Percentiles rank a stretch among this genome's conserved stretches.
These are phyloP conservation scores for Linaria vulgaris DNA, from an alignment of 257 asterid species.

Conservation along the genomic window DNA sequence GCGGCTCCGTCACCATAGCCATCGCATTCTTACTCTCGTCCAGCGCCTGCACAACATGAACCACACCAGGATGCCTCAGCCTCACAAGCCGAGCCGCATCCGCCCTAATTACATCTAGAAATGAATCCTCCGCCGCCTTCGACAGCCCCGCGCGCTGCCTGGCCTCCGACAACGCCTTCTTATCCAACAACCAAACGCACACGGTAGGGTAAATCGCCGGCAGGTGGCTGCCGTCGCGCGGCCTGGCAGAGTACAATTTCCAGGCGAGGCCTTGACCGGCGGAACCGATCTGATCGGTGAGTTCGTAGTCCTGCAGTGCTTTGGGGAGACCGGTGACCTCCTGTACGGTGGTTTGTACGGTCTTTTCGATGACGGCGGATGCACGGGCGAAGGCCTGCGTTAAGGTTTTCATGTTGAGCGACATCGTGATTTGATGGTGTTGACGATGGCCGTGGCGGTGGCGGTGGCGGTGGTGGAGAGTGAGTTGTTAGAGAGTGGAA, in stretches of 20 bases:
- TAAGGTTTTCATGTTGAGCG: conserved; percentile 87
- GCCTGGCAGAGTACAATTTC: conserved; percentile 86
- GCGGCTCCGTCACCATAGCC: conserved; percentile 98
- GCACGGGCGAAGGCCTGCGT: conserved; percentile 97
- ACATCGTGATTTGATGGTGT: conserved; percentile 39
- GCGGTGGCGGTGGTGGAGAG: conserved; percentile 1
- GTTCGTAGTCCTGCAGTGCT: conserved; percentile 81
- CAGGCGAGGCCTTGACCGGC: conserved; percentile 92
- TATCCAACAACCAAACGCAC: conserved; percentile 90
- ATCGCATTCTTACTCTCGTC: conserved; percentile 92
- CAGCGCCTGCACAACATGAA: conserved; percentile 88
- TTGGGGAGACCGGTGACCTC: conserved; percentile 93
- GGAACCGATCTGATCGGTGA: conserved; percentile 89
- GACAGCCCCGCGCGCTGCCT: conserved; percentile 86
- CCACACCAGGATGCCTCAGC: conserved; percentile 98
- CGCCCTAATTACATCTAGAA: conserved; percentile 77
- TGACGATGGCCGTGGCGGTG: conserved; percentile 9
- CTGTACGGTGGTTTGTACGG: conserved; percentile 93
- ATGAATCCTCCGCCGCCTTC: conserved; percentile 86
- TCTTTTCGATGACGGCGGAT: conserved; percentile 93
- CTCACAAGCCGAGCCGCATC: conserved; percentile 90
- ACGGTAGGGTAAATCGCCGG: conserved; percentile 79
- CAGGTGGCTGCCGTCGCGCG: conserved; percentile 66
- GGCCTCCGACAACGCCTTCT: conserved; percentile 77
- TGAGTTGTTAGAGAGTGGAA: conserved; percentile 7